Percentiles rank a stretch among this genome's conserved stretches.
These are phyloP conservation scores for Backusella tuberculispora DNA, from an alignment of 192 early-diverging fungal genomes.

Conservation along the genomic window DNA sequence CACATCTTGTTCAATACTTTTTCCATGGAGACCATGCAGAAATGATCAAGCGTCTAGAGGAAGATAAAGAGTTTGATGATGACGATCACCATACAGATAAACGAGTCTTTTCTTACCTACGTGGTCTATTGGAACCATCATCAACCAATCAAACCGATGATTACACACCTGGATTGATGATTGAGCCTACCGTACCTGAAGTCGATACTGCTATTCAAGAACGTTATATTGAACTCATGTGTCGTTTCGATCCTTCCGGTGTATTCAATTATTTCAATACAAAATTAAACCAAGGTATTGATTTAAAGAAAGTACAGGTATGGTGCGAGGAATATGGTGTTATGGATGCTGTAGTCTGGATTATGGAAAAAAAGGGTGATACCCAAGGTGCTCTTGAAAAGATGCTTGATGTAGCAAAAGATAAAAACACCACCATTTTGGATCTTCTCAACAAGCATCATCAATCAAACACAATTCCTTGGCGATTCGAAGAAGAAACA, in stretches of 20 bases:
- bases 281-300: slow-evolving; percentile 37
- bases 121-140: slow-evolving; percentile 55
- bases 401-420: slow-evolving; percentile 57
- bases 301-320: slow-evolving; percentile 42
- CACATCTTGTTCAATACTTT: slow-evolving; percentile 53
- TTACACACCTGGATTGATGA: not conserved
- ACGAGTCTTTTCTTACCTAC: slow-evolving; percentile 57
- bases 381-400: slow-evolving; percentile 56
- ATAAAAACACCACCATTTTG: slow-evolving; percentile 48
- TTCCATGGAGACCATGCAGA: slow-evolving; percentile 58
- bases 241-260: slow-evolving; percentile 62
- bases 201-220: slow-evolving; percentile 48
- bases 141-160: not conserved
- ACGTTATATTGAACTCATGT: slow-evolving; percentile 60
- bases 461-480: slow-evolving; percentile 9
- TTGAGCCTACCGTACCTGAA: slow-evolving; percentile 3
- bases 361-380: slow-evolving; percentile 61
- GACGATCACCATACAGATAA: slow-evolving; percentile 43
- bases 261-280: slow-evolving; percentile 62
- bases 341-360: slow-evolving; percentile 64
- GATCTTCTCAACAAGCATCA: slow-evolving; percentile 34
- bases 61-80: slow-evolving; percentile 42
- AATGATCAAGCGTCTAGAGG: slow-evolving; percentile 46
- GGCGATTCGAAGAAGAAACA: slow-evolving; percentile 55
- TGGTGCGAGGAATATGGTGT: slow-evolving; percentile 55